A percentile compares a stretch with the other conserved stretches of the same genome.
These are phyloP conservation scores for Durotheca rogersii DNA, from an alignment of 495 filamentous ascomycete genomes.

Conservation along the genomic window DNA sequence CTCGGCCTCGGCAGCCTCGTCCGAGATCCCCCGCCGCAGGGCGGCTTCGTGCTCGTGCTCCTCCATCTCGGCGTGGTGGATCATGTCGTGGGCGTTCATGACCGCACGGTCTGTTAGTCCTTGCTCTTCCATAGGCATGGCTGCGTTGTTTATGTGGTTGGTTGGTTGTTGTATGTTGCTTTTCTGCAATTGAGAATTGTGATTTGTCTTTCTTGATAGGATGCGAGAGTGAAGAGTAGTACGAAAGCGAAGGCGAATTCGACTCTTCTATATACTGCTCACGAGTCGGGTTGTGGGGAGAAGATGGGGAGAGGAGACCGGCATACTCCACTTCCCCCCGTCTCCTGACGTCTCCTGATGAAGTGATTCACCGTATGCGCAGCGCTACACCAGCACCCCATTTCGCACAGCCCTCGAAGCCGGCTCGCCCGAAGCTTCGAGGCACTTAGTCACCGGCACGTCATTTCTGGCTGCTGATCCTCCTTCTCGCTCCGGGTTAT, in stretches of 20 bases:
- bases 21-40: conserved; percentile 30
- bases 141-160: conserved; percentile 13
- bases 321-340: conserved; percentile 6
- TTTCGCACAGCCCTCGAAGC: conserved; percentile 13
- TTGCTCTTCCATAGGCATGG: conserved; percentile 34
- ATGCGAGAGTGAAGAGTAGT: neutral
- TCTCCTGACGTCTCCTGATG: conserved; percentile 25
- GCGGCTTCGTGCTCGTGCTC: conserved; percentile 38
- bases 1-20: conserved; percentile 34
- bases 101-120: conserved; percentile 32
- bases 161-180: neutral
- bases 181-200: neutral
- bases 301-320: too few species aligned
- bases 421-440: conserved; percentile 26
- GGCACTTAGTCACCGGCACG: conserved; percentile 25
- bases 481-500: too few species aligned
- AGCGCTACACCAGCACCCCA: conserved; percentile 23
- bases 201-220: neutral
- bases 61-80: conserved; percentile 38
- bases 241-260: conserved; percentile 1
- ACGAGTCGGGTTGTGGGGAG: too few species aligned
- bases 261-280: conserved; percentile 24
- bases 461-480: conserved; percentile 7
- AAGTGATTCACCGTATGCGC: conserved; percentile 29
- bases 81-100: conserved; percentile 34